Percentiles rank a stretch among this genome's conserved stretches.
Conservation (phyloP, 768 basidiomycete genomes). For the Kwoniella heveanensis region DNA sequence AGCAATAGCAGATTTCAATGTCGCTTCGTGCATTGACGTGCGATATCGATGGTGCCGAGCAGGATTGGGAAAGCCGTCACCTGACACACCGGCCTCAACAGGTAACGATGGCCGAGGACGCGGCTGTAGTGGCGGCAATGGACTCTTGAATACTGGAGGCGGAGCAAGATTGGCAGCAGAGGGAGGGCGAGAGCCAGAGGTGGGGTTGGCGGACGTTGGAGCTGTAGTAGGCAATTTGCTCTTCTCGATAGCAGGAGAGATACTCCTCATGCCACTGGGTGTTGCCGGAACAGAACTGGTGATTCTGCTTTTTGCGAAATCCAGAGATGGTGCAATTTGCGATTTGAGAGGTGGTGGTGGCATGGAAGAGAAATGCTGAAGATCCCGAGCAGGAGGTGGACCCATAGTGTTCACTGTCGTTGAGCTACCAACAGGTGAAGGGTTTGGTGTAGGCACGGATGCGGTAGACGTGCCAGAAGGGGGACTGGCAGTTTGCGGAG, state of each 20-base stretch:
- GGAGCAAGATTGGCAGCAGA: slow-evolving; percentile 27
- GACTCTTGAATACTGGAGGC: slow-evolving; percentile 36
- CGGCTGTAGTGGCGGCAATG: slow-evolving; percentile 15
- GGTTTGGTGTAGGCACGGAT: slow-evolving; percentile 38
- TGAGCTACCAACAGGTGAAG: slow-evolving; percentile 23
- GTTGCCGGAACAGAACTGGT: slow-evolving; percentile 37
- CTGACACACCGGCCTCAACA: slow-evolving; percentile 24
- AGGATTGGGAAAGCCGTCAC: slow-evolving; percentile 17
- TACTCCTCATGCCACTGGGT: slow-evolving; percentile 39
- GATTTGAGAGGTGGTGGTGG: slow-evolving; percentile 23
- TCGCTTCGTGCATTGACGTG: slow-evolving; percentile 46
- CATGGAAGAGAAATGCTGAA: slow-evolving; percentile 23
- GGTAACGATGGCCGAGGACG: slow-evolving; percentile 45
- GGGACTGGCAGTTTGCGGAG: slow-evolving; percentile 10
- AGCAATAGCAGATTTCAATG: slow-evolving; percentile 21
- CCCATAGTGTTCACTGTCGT: not conserved
- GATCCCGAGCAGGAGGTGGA: slow-evolving; percentile 8
- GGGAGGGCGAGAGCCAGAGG: not conserved
- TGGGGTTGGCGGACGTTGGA: not conserved
- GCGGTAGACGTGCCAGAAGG: slow-evolving; percentile 24
- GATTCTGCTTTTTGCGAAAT: slow-evolving; percentile 33
- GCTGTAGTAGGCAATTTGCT: not conserved
- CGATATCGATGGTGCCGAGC: slow-evolving; percentile 39
- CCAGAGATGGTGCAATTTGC: slow-evolving; percentile 4
- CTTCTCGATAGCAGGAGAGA: slow-evolving; percentile 35